These are phyloP conservation scores for Hygrocybe coccinea DNA, from an alignment of 768 basidiomycete species.

Conservation along the genomic window DNA sequence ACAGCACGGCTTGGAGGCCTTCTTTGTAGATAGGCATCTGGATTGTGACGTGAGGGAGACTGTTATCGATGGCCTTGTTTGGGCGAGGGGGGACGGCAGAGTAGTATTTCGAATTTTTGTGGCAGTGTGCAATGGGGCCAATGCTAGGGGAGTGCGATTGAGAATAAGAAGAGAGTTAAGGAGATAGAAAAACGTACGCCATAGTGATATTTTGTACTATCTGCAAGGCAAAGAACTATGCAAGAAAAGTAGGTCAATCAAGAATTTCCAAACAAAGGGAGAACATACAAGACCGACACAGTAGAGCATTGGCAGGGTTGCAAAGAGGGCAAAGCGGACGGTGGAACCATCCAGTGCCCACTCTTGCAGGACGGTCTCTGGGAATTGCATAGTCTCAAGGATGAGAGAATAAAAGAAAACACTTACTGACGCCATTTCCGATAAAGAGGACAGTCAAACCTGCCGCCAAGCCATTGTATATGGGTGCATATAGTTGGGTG, in stretches of 20 bases:
- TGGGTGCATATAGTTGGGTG: constrained; percentile 52
- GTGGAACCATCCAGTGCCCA: constrained; percentile 57
- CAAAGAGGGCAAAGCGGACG: constrained; percentile 59
- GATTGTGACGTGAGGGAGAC: constrained; percentile 71
- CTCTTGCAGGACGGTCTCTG: constrained; percentile 56
- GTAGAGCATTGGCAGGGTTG: constrained; percentile 59
- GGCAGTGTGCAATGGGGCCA: constrained; percentile 76
- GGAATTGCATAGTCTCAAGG: not conserved
- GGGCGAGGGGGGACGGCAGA: constrained; percentile 58
- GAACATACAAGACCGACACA: constrained; percentile 60
- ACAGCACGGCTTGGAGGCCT: constrained; percentile 64
- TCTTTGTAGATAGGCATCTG: constrained; percentile 88
- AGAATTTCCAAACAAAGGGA: constrained; percentile 23
- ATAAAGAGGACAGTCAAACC: constrained; percentile 60
- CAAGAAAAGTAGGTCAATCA: not conserved
- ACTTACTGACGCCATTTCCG: constrained; percentile 54
- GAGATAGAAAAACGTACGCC: constrained; percentile 39
- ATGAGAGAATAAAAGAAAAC: not conserved
- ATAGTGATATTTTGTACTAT: constrained; percentile 64
- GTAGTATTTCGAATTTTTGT: constrained; percentile 77
- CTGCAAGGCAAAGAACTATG: constrained; percentile 71
- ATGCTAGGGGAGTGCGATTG: constrained; percentile 33
- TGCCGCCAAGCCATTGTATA: constrained; percentile 61
- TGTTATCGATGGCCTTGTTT: constrained; percentile 43
- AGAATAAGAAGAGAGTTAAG: constrained; percentile 21